These are phyloP conservation scores for Lunasporangiospora selenospora DNA, from an alignment of 192 early-diverging fungal genomes.

Conservation along the genomic window DNA sequence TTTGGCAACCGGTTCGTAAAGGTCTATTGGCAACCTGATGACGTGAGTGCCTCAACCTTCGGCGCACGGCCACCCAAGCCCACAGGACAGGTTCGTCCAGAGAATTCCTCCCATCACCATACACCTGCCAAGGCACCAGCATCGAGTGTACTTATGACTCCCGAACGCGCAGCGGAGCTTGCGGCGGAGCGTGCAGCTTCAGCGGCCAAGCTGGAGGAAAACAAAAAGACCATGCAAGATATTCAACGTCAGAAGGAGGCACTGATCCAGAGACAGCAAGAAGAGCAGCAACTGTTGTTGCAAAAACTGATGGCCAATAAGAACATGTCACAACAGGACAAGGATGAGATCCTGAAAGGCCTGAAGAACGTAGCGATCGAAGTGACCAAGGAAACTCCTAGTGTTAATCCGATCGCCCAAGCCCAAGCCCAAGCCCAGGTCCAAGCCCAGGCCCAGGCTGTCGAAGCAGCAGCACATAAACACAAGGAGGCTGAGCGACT, in stretches of 20 bases:
- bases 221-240: conserved; percentile 56
- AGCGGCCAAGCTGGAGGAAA: conserved; percentile 56
- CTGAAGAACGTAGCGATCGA: conserved; percentile 55
- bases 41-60: conserved; percentile 32
- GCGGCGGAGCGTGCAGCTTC: conserved; percentile 54
- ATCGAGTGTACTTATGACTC: conserved; percentile 47
- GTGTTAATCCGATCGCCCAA: conserved; percentile 30
- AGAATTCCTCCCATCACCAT: conserved; percentile 1
- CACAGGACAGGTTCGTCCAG: conserved; percentile 36
- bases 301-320: conserved; percentile 61
- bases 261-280: conserved; percentile 65
- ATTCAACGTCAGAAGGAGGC: conserved; percentile 65
- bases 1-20: conserved; percentile 90
- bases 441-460: conserved; percentile 40
- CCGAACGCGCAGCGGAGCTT: conserved; percentile 52
- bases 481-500: conserved; percentile 28
- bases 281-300: conserved; percentile 67
- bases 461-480: conserved; percentile 40
- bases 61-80: conserved; percentile 30
- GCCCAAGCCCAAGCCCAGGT: conserved; percentile 44
- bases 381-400: conserved; percentile 46
- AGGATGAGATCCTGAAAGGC: conserved; percentile 56
- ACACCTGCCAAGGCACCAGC: conserved; percentile 32
- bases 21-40: conserved; percentile 76
- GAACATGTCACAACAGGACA: conserved; percentile 51